These are phyloP conservation scores for Hypoxylon fuscum DNA, from an alignment of 495 filamentous ascomycete genomes.

Conservation along the genomic window DNA sequence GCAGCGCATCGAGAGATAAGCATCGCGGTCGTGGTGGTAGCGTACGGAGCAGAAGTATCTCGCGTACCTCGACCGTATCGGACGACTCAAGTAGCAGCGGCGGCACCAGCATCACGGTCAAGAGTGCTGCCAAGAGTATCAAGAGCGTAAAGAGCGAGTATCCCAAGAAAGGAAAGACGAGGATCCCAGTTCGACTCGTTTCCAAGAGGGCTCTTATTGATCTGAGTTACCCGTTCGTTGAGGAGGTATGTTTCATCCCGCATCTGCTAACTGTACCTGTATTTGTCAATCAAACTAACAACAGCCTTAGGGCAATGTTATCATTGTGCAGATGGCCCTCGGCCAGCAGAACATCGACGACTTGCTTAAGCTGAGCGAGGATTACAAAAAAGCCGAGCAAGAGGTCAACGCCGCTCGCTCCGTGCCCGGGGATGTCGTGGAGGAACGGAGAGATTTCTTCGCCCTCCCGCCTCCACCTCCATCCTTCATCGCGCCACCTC, in stretches of 20 bases:
- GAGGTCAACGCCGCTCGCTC: slow-evolving; percentile 52
- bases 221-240: slow-evolving; percentile 83
- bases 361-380: slow-evolving; percentile 80
- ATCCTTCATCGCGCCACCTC: slow-evolving; percentile 29
- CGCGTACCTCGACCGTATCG: slow-evolving; percentile 56
- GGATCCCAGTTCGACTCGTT: slow-evolving; percentile 79
- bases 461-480: slow-evolving; percentile 46
- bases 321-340: slow-evolving; percentile 82
- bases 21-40: slow-evolving; percentile 31
- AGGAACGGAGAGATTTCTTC: slow-evolving; percentile 48
- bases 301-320: slow-evolving; percentile 73
- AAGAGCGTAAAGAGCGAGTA: slow-evolving; percentile 65
- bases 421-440: slow-evolving; percentile 46
- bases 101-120: slow-evolving; percentile 43
- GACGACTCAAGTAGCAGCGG: slow-evolving; percentile 55
- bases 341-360: slow-evolving; percentile 91
- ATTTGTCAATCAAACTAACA: slow-evolving; percentile 41
- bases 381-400: slow-evolving; percentile 64
- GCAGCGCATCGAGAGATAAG: slow-evolving; percentile 39
- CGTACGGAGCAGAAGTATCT: slow-evolving; percentile 43
- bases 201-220: slow-evolving; percentile 81
- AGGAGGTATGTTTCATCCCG: slow-evolving; percentile 69
- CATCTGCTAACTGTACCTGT: slow-evolving; percentile 2
- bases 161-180: slow-evolving; percentile 87
- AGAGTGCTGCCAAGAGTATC: slow-evolving; percentile 27